These are phyloP conservation scores for Escallonia rubra DNA, from an alignment of 129 eudicot genomes.

Conservation along the genomic window DNA sequence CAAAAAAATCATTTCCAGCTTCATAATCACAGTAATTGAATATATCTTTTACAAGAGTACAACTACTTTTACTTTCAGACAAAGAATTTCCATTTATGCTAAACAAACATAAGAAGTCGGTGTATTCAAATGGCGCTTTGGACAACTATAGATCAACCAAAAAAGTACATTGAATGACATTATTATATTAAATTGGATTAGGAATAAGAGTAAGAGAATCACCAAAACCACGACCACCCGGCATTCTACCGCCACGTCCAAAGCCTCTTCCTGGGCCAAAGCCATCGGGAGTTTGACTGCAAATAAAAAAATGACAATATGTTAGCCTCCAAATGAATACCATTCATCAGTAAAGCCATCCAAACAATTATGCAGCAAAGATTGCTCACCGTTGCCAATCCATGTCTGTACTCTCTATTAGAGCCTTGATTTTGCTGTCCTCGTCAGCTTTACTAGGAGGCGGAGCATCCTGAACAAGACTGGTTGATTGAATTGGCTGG, in stretches of 20 bases:
- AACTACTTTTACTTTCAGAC: not conserved
- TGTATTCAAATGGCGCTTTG: too few relatives aligned
- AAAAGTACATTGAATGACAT: too few relatives aligned
- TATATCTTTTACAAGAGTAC: not conserved
- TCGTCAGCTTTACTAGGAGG: slow-evolving; percentile 82
- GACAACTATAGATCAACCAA: too few relatives aligned
- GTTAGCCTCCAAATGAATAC: not conserved
- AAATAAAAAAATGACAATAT: slow-evolving; percentile 8
- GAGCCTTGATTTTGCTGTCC: slow-evolving; percentile 83
- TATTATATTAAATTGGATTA: not conserved
- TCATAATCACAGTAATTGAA: slow-evolving; percentile 5
- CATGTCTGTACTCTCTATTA: slow-evolving; percentile 79
- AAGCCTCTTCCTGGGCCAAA: slow-evolving; percentile 87
- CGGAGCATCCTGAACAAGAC: slow-evolving; percentile 51
- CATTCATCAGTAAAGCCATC: not conserved
- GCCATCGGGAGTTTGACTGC: slow-evolving; percentile 71
- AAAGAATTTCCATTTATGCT: too few relatives aligned
- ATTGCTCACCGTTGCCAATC: slow-evolving; percentile 88
- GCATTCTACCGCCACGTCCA: slow-evolving; percentile 88
- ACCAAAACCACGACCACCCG: slow-evolving; percentile 92
- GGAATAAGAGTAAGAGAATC: slow-evolving; percentile 13
- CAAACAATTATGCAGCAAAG: not conserved
- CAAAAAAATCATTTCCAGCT: slow-evolving; percentile 14
- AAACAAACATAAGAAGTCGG: too few relatives aligned
- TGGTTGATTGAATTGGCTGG: slow-evolving; percentile 34